Evolutionary conservation across 2,329 filamentous ascomycete genomes (phyloP).

Genomic region (Elsinoe fawcettii): DNA sequence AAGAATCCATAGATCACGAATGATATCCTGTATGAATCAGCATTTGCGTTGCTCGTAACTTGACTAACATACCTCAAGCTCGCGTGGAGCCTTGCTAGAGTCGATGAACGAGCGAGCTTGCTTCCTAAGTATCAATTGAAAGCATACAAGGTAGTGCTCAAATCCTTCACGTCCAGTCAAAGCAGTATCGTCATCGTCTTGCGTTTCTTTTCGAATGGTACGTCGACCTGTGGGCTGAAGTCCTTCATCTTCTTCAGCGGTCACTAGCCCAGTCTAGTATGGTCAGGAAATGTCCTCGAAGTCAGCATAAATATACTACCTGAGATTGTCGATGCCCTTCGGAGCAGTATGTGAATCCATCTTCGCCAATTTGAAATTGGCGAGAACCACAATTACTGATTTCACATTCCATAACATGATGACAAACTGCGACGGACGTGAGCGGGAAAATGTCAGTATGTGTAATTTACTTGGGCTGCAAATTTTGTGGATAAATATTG

Average conservation of each 20-base stretch:
- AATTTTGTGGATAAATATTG: neutral
- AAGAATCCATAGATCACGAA: slow-evolving; percentile 79
- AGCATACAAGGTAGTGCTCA: slow-evolving; percentile 71
- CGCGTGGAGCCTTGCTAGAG: slow-evolving; percentile 56
- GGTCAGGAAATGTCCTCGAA: slow-evolving; percentile 11
- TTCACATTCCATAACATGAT: slow-evolving; percentile 17
- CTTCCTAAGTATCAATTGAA: slow-evolving; percentile 77
- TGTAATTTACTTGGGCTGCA: no score
- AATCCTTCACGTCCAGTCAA: slow-evolving; percentile 59
- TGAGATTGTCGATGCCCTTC: slow-evolving; percentile 68
- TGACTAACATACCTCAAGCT: slow-evolving; percentile 56
- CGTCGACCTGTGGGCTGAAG: slow-evolving; percentile 24
- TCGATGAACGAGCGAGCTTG: slow-evolving; percentile 69
- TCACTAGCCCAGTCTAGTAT: slow-evolving; percentile 25
- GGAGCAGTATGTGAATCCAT: slow-evolving; percentile 70
- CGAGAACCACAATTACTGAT: slow-evolving; percentile 57
- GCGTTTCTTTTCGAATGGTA: slow-evolving; percentile 25
- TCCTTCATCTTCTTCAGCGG: slow-evolving; percentile 29
- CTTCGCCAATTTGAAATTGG: slow-evolving; percentile 61
- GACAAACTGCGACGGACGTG: neutral
- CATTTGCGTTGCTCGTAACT: neutral
- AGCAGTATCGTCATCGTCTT: slow-evolving; percentile 27
- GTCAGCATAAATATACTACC: slow-evolving; percentile 37
- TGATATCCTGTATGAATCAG: slow-evolving; percentile 42
- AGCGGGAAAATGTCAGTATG: neutral